A percentile compares a stretch with the other conserved stretches of the same genome.
These are phyloP conservation scores for Corchorus capsularis DNA, from an alignment of 345 rosid species.

Conservation along the genomic window DNA sequence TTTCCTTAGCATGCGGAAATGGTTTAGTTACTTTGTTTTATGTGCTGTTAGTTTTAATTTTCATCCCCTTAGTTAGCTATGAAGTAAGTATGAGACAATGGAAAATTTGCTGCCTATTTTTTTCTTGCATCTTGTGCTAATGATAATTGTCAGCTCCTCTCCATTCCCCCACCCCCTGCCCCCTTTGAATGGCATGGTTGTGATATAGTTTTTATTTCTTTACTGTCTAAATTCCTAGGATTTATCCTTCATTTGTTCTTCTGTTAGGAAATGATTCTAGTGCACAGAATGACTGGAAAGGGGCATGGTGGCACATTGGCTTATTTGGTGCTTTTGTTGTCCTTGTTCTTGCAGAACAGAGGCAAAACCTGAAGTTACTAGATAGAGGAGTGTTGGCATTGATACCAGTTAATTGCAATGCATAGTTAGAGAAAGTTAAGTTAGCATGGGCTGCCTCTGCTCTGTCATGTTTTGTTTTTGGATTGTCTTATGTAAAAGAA, in stretches of 20 bases:
- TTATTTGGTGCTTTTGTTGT: no score
- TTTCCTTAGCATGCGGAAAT: not conserved
- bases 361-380: no score
- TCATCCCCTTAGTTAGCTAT: not conserved
- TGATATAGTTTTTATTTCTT: conserved; percentile 1
- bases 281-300: conserved; percentile 95
- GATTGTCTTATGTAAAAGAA: no score
- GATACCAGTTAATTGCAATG: no score
- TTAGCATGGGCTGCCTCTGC: no score
- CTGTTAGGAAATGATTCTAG: conserved; percentile 81
- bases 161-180: not conserved
- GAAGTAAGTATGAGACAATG: no score
- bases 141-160: not conserved
- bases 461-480: no score
- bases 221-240: not conserved
- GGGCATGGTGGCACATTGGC: conserved; percentile 86
- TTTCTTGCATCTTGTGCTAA: not conserved
- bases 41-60: not conserved
- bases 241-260: not conserved
- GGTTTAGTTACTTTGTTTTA: not conserved
- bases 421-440: no score
- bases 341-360: no score
- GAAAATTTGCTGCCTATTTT: not conserved
- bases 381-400: no score
- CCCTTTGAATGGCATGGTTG: not conserved